These are phyloP conservation scores for Xylona heveae DNA, from an alignment of 495 filamentous ascomycete genomes.

Conservation along the genomic window DNA sequence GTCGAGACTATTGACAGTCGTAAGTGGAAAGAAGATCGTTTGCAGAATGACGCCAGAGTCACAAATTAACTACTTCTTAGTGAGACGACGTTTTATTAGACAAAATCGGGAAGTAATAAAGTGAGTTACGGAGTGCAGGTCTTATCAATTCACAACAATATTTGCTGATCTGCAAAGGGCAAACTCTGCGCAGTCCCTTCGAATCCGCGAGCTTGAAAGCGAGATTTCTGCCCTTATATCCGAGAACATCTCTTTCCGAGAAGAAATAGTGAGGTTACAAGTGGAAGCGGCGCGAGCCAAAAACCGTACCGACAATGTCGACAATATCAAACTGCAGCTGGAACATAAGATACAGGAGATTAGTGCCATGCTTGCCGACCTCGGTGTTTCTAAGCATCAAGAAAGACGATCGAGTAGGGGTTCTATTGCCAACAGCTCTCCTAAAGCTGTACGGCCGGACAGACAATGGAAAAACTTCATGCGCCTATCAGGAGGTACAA, in stretches of 20 bases:
- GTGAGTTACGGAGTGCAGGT: constrained; percentile 11
- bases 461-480: no score
- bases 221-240: constrained; percentile 64
- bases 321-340: no score
- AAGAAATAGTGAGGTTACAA: constrained; percentile 53
- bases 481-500: no score
- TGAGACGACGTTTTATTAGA: constrained; percentile 67
- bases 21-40: no score
- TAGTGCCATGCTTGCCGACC: neutral
- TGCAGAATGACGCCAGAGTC: no score
- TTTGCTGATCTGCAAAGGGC: constrained; percentile 19
- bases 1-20: constrained; percentile 60
- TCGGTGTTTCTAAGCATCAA: neutral
- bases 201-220: constrained; percentile 69
- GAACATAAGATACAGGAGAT: neutral
- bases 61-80: constrained; percentile 27
- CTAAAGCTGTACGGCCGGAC: no score
- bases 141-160: neutral
- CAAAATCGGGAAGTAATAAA: constrained; percentile 88
- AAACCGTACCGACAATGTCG: no score
- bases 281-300: no score
- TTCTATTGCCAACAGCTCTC: no score
- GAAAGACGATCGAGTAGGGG: neutral
- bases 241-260: constrained; percentile 71
- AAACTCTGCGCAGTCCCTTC: constrained; percentile 78